A percentile compares a stretch with the other conserved stretches of the same genome.
These are phyloP conservation scores for Cladosporium colombiae DNA, from an alignment of 2,329 filamentous ascomycete species.

Conservation along the genomic window DNA sequence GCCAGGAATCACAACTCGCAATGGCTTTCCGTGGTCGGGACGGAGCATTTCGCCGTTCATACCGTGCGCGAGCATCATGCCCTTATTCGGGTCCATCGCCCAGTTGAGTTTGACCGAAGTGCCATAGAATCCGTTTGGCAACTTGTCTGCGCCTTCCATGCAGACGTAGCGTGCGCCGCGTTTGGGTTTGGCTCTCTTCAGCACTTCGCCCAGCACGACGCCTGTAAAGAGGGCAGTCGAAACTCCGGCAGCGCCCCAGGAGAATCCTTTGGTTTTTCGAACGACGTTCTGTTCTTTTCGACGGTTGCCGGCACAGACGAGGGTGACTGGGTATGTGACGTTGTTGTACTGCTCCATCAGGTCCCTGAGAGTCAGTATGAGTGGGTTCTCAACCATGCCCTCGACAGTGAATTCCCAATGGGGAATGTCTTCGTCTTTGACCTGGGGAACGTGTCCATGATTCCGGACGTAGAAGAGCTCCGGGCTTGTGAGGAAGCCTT, in stretches of 20 bases:
- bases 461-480: slow-evolving; percentile 92
- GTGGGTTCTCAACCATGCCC: slow-evolving; percentile 78
- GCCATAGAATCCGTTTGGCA: slow-evolving; percentile 85
- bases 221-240: slow-evolving; percentile 89
- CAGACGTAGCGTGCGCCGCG: slow-evolving; percentile 78
- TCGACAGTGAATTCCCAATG: slow-evolving; percentile 83
- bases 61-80: slow-evolving; percentile 82
- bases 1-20: slow-evolving; percentile 81
- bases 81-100: slow-evolving; percentile 79
- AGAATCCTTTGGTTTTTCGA: slow-evolving; percentile 89
- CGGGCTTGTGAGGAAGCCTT: slow-evolving; percentile 82
- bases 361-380: slow-evolving; percentile 70
- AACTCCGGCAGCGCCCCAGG: slow-evolving; percentile 84
- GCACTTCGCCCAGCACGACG: slow-evolving; percentile 70
- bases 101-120: slow-evolving; percentile 87
- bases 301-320: slow-evolving; percentile 89
- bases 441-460: slow-evolving; percentile 78
- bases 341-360: slow-evolving; percentile 75
- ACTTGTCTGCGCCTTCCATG: slow-evolving; percentile 85
- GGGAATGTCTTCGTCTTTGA: slow-evolving; percentile 69
- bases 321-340: slow-evolving; percentile 80
- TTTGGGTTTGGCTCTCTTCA: slow-evolving; percentile 67
- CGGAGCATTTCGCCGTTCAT: slow-evolving; percentile 84
- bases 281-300: slow-evolving; percentile 92
- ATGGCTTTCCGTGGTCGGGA: slow-evolving; percentile 83